phyloP scores from a whole-genome alignment of 176 grass and related monocot genomes.

The Zoysia japonica region DNA sequence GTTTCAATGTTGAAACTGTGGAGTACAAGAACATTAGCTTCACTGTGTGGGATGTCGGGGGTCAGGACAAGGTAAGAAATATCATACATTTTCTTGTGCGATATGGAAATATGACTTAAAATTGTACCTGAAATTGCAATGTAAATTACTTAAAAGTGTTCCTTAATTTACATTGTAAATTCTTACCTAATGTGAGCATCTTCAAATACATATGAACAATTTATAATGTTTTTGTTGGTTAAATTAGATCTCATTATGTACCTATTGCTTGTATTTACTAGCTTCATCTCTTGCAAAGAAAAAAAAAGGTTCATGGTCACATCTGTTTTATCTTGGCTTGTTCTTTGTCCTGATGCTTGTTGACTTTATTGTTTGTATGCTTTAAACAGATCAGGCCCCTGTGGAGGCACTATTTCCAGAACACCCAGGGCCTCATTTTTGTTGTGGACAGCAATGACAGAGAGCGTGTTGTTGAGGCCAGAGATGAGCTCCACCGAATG shows the following conservation, averaged over 20 bases:
- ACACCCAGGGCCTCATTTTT: constrained; percentile 95
- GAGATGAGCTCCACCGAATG: constrained; percentile 90
- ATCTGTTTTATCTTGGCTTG: background rate
- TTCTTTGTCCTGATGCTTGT: background rate
- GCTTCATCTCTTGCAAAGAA: background rate
- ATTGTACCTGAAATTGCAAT: background rate
- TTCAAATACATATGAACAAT: background rate
- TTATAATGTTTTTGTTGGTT: background rate
- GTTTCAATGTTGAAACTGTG: constrained; percentile 66
- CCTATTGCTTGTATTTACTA: background rate
- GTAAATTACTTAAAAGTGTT: too few species aligned
- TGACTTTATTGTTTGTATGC: background rate
- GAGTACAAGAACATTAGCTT: constrained; percentile 76
- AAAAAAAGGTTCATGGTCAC: background rate
- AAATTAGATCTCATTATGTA: background rate
- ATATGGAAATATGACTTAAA: background rate
- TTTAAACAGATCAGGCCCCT: constrained; percentile 70
- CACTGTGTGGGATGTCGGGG: constrained; percentile 66
- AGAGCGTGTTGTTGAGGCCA: constrained; percentile 90
- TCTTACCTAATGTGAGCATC: background rate
- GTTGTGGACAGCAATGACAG: constrained; percentile 88
- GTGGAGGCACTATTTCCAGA: constrained; percentile 95
- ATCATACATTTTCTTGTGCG: background rate
- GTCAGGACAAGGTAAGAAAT: constrained; percentile 57
- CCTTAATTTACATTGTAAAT: background rate